Evolutionary conservation across 2,329 filamentous ascomycete species (phyloP).

Genomic region (Ophioceras dolichostomum): DNA sequence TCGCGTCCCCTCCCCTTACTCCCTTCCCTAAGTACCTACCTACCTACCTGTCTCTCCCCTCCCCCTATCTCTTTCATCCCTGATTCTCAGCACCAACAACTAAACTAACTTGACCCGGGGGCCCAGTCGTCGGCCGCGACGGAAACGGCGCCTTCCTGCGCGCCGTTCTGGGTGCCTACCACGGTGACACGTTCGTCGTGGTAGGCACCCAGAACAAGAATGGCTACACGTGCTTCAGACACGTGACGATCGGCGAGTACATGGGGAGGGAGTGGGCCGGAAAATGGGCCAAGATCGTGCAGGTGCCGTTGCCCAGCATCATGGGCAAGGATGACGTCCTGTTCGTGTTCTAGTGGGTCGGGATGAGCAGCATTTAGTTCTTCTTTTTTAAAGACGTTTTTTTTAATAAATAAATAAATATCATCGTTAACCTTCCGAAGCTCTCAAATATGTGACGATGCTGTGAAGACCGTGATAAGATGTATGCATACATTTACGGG

Average conservation of each 20-base stretch:
- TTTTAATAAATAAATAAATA: too few relatives aligned
- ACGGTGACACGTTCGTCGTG: conserved; percentile 53
- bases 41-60: too few relatives aligned
- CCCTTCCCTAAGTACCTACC: too few relatives aligned
- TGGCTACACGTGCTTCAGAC: conserved; percentile 59
- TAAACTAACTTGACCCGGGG: neutral
- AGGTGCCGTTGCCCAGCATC: conserved; percentile 61
- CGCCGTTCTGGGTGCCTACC: conserved; percentile 46
- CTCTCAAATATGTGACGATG: too few relatives aligned
- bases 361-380: too few relatives aligned
- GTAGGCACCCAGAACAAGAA: conserved; percentile 65
- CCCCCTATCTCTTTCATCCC: too few relatives aligned
- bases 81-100: too few relatives aligned
- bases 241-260: conserved; percentile 53
- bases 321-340: conserved; percentile 66
- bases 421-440: too few relatives aligned
- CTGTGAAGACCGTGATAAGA: too few relatives aligned
- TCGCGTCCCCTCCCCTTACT: too few relatives aligned
- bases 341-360: conserved; percentile 51
- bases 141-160: conserved; percentile 53
- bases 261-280: conserved; percentile 46
- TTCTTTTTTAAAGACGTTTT: too few relatives aligned
- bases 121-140: conserved; percentile 18
- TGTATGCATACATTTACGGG: too few relatives aligned
- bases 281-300: conserved; percentile 47